Conservation (phyloP, 2,329 filamentous ascomycete genomes). For the Trichoderma sp. region DNA sequence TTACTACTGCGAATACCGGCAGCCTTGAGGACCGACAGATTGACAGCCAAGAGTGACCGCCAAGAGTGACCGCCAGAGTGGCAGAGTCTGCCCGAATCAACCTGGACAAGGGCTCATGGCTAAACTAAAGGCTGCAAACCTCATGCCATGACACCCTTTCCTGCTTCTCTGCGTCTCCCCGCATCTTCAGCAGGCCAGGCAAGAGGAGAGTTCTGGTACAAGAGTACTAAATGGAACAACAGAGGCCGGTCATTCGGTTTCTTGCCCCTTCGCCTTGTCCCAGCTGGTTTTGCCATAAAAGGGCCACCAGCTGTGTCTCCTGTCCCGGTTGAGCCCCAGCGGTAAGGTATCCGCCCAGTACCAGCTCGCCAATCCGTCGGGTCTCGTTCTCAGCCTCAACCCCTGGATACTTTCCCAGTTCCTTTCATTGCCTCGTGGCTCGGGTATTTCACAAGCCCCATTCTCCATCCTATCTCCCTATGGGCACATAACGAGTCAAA, state of each 20-base stretch:
- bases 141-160: conserved; percentile 2
- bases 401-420: neutral
- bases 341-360: conserved; percentile 9
- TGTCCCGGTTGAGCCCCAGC: neutral
- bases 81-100: no score
- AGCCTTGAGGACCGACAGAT: no score
- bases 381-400: neutral
- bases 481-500: conserved; percentile 8
- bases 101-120: neutral
- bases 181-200: neutral
- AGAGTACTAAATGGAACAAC: conserved; percentile 3
- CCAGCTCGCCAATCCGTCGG: conserved; percentile 24
- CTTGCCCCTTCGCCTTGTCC: no score
- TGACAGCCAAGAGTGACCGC: no score
- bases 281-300: conserved; percentile 5
- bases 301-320: neutral
- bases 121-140: neutral
- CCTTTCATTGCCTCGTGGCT: neutral
- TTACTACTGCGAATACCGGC: no score
- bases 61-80: no score
- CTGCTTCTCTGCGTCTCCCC: conserved; percentile 7
- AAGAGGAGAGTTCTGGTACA: neutral
- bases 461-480: conserved; percentile 11
- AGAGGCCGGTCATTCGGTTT: no score
- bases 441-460: conserved; percentile 16